phyloP scores from a whole-genome alignment of 768 basidiomycete genomes.

The Neoboletus magnificus region DNA sequence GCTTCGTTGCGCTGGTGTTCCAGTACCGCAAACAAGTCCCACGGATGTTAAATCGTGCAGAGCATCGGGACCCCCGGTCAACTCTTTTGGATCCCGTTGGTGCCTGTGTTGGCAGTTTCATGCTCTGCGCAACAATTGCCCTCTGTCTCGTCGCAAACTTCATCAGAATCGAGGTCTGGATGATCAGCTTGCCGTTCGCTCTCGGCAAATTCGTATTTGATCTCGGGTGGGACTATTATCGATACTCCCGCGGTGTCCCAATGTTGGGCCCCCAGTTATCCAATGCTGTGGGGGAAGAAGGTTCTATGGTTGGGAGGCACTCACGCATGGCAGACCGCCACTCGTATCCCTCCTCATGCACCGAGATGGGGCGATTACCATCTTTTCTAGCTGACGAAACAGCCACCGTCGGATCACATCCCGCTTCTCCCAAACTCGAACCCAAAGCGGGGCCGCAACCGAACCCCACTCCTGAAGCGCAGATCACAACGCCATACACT shows the following conservation, averaged over 20 bases:
- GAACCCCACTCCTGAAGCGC: no score
- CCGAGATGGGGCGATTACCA: background rate
- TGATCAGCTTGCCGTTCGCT: conserved; percentile 81
- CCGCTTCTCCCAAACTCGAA: background rate
- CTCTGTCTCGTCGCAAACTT: conserved; percentile 76
- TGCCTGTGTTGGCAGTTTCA: conserved; percentile 66
- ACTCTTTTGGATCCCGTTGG: conserved; percentile 72
- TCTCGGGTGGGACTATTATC: conserved; percentile 53
- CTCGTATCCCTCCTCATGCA: background rate
- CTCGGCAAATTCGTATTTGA: conserved; percentile 69
- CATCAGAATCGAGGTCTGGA: conserved; percentile 76
- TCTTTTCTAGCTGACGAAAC: conserved; percentile 5
- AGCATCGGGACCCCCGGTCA: conserved; percentile 47
- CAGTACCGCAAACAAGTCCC: conserved; percentile 63
- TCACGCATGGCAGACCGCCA: background rate
- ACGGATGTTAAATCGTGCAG: conserved; percentile 35
- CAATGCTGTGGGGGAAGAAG: background rate
- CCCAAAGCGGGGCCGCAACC: background rate
- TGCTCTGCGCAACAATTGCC: conserved; percentile 64
- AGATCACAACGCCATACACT: background rate
- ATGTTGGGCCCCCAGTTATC: conserved; percentile 12
- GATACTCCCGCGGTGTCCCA: conserved; percentile 29
- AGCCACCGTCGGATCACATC: background rate
- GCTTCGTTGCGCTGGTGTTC: conserved; percentile 52
- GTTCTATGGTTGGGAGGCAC: background rate